phyloP scores from a whole-genome alignment of 805 yeast species.

The Ogataea neopini region DNA sequence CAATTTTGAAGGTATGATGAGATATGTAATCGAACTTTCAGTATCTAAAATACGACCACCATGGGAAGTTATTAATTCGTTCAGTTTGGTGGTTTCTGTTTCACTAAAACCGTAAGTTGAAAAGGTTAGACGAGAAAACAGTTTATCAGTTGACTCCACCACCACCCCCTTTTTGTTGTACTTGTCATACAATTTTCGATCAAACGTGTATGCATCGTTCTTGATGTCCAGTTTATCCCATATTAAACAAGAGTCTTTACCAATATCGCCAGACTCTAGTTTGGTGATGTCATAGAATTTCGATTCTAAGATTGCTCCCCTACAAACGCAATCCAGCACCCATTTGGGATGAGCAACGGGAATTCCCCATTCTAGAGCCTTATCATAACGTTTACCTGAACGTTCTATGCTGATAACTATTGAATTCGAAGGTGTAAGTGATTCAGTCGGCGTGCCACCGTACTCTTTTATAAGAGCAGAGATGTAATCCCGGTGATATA shows the following conservation, averaged over 20 bases:
- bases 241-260: slow-evolving; percentile 36
- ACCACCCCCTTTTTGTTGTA: slow-evolving; percentile 5
- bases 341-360: slow-evolving; percentile 54
- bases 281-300: slow-evolving; percentile 40
- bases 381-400: slow-evolving; percentile 52
- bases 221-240: slow-evolving; percentile 35
- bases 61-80: slow-evolving; percentile 16
- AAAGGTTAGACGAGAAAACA: slow-evolving; percentile 48
- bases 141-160: not conserved
- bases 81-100: slow-evolving; percentile 20
- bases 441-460: slow-evolving; percentile 54
- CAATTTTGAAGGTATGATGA: slow-evolving; percentile 30
- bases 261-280: slow-evolving; percentile 23
- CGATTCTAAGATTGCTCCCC: slow-evolving; percentile 45
- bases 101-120: slow-evolving; percentile 33
- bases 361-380: slow-evolving; percentile 53
- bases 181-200: slow-evolving; percentile 7
- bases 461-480: slow-evolving; percentile 37
- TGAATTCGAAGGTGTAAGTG: slow-evolving; percentile 45
- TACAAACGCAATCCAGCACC: slow-evolving; percentile 45
- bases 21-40: slow-evolving; percentile 38
- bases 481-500: slow-evolving; percentile 36
- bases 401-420: slow-evolving; percentile 52
- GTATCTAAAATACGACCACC: slow-evolving; percentile 30
- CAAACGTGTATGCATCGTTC: slow-evolving; percentile 14